A percentile compares a stretch with the other conserved stretches of the same genome.
phyloP scores from a whole-genome alignment of 2,329 filamentous ascomycete species.

The Monilinia aucupariae region DNA sequence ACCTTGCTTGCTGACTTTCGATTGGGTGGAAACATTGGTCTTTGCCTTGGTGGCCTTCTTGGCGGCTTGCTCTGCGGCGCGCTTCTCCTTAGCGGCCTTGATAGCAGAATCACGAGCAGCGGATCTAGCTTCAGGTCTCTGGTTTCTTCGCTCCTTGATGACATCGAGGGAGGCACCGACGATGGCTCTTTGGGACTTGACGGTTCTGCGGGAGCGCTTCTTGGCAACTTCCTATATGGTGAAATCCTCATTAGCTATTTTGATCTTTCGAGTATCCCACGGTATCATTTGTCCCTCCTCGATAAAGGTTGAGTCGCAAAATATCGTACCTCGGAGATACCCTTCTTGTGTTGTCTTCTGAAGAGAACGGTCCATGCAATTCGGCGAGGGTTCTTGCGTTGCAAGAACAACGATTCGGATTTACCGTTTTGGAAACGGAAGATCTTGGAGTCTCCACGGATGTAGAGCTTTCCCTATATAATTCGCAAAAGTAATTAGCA shows the following conservation, averaged over 20 bases:
- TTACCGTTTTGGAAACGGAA: constrained; percentile 99
- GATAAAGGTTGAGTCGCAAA: not conserved
- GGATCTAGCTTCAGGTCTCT: constrained; percentile 91
- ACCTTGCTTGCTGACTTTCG: constrained; percentile 86
- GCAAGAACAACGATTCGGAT: constrained; percentile 98
- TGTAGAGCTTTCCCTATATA: constrained; percentile 92
- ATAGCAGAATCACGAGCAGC: constrained; percentile 87
- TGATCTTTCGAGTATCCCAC: constrained; percentile 6
- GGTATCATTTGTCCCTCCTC: constrained; percentile 1
- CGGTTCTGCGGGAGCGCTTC: constrained; percentile 96
- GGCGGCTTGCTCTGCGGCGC: constrained; percentile 73
- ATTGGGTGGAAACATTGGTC: constrained; percentile 64
- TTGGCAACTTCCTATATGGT: constrained; percentile 88
- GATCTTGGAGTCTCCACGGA: constrained; percentile 99
- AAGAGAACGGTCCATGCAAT: constrained; percentile 98
- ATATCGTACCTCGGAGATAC: constrained; percentile 94
- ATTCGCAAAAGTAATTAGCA: constrained; percentile 30
- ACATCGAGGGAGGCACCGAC: constrained; percentile 99
- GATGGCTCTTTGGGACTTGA: constrained; percentile 98
- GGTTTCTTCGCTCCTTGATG: constrained; percentile 96
- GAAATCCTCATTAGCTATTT: constrained; percentile 9
- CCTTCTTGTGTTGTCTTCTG: constrained; percentile 99
- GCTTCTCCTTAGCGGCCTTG: constrained; percentile 99
- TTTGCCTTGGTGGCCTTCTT: constrained; percentile 99
- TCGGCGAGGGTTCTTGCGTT: constrained; percentile 99